phyloP scores from a whole-genome alignment of 2,329 filamentous ascomycete genomes.

The Aspergillus ochraceus region DNA sequence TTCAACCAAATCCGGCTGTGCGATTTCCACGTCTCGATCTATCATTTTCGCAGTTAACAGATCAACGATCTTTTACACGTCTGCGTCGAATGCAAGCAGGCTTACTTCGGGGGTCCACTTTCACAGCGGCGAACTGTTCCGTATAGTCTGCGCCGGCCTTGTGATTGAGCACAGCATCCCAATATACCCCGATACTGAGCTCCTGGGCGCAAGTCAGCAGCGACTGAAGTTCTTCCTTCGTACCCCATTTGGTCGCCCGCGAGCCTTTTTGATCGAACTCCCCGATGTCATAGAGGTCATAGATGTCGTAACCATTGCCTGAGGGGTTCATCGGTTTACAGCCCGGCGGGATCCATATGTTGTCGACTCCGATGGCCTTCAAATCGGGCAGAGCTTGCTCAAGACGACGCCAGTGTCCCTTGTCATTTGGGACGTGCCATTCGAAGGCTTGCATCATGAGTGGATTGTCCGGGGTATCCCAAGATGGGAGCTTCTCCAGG shows the following conservation, averaged over 20 bases:
- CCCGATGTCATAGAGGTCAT: slow-evolving; percentile 69
- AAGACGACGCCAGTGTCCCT: slow-evolving; percentile 63
- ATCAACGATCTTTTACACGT: not conserved
- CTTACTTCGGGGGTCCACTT: slow-evolving; percentile 58
- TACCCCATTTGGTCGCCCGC: slow-evolving; percentile 67
- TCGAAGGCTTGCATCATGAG: slow-evolving; percentile 71
- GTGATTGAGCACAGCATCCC: slow-evolving; percentile 72
- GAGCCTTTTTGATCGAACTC: slow-evolving; percentile 72
- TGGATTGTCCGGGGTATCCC: slow-evolving; percentile 33
- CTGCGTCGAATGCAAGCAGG: not conserved
- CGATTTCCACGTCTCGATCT: slow-evolving; percentile 11
- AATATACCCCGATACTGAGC: slow-evolving; percentile 60
- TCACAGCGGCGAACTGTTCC: slow-evolving; percentile 62
- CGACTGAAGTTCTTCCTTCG: slow-evolving; percentile 59
- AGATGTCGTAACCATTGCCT: slow-evolving; percentile 69
- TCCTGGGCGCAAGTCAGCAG: slow-evolving; percentile 54
- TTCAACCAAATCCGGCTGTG: slow-evolving; percentile 54
- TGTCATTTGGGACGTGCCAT: slow-evolving; percentile 66
- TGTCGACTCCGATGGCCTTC: slow-evolving; percentile 60
- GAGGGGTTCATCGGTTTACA: slow-evolving; percentile 64
- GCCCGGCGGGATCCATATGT: slow-evolving; percentile 69
- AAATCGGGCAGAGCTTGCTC: slow-evolving; percentile 53
- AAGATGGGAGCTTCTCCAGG: slow-evolving; percentile 30
- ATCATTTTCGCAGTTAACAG: not conserved
- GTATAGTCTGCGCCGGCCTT: slow-evolving; percentile 67